Percentiles rank a stretch among this genome's conserved stretches.
Conservation (phyloP, 2,329 filamentous ascomycete genomes). For the Talaromyces sp. region DNA sequence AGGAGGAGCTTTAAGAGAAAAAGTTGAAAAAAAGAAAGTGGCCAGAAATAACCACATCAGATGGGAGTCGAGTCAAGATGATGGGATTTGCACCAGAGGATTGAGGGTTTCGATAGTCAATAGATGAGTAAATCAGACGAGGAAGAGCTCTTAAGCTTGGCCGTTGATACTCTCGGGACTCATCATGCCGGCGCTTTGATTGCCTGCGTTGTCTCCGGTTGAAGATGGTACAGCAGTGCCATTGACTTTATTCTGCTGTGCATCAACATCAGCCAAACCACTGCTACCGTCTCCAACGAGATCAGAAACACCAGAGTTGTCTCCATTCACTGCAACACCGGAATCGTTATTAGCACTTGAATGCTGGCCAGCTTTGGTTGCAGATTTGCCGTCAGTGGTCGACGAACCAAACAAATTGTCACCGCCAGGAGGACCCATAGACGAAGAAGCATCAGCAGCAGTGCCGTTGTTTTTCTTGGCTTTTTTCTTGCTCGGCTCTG, state of each 20-base stretch:
- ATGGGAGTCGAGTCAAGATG: background rate
- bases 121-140: constrained; percentile 1
- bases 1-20: background rate
- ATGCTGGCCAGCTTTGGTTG: constrained; percentile 22
- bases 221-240: constrained; percentile 21
- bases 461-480: constrained; percentile 35
- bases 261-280: constrained; percentile 10
- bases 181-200: constrained; percentile 62
- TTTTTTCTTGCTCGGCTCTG: constrained; percentile 39
- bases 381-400: constrained; percentile 18
- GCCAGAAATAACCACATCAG: background rate
- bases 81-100: background rate
- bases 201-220: constrained; percentile 39
- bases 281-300: constrained; percentile 9
- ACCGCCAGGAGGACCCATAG: constrained; percentile 10
- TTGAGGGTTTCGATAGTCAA: background rate
- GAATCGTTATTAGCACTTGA: background rate
- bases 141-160: constrained; percentile 19
- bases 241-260: constrained; percentile 24
- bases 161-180: constrained; percentile 71
- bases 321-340: constrained; percentile 22
- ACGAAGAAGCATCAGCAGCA: constrained; percentile 15
- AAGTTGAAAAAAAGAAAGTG: background rate
- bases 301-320: constrained; percentile 12
- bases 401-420: constrained; percentile 17